Base-by-base conservation (phyloP, 441 rosid genomes). In the Macaranga tanarius region DNA sequence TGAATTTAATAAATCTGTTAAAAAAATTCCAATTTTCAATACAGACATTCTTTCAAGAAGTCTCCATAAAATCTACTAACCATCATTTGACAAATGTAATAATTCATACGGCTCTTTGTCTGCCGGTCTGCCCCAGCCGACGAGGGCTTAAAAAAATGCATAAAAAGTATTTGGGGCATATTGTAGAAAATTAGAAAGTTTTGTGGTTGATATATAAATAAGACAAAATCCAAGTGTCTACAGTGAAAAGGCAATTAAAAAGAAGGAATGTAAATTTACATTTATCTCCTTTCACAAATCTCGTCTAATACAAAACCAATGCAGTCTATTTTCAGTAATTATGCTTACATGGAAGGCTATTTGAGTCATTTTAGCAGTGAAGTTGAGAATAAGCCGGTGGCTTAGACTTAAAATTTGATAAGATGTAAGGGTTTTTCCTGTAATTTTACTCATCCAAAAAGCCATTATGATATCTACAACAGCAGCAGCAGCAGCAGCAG, bases 401-500 rank as follows among this genome's bases (percentile, higher is more conserved):
- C 71, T 23, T 34, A 3, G n/a, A 25, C 16, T 17, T 71, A 9
- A 74, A 83, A 83, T 79, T 78, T 56, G 72, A 67, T 4, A 59
- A 73, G 38, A 10, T 54, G 0, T 0, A 5, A 75, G 75, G 84
- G 81, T 34, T 45, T 71, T 69, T 45, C 31, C 0, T 16, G 84
- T 79, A 77, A 83, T 65, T 75, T 69, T 17, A 26, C 17, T n/a
- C n/a, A 58, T 12, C 68, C 38, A 34, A 1, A 34, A 65, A 67
- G 77, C 62, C 48, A 75, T 69, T 66, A 73, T 76, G 71, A 81
- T 72, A 79, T 83, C 85, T 76, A 81, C 81, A 71, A 15, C 82
- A 73, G 83, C 86, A 71, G 54, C 73, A 67, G 84, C 83, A 67
- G 17, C 82, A 75, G 83, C 85, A 69, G 58, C 72, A n/a, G n/a